These are phyloP conservation scores for Nematocida ironsii DNA, from an alignment of 371 early-diverging fungal species.

Conservation along the genomic window DNA sequence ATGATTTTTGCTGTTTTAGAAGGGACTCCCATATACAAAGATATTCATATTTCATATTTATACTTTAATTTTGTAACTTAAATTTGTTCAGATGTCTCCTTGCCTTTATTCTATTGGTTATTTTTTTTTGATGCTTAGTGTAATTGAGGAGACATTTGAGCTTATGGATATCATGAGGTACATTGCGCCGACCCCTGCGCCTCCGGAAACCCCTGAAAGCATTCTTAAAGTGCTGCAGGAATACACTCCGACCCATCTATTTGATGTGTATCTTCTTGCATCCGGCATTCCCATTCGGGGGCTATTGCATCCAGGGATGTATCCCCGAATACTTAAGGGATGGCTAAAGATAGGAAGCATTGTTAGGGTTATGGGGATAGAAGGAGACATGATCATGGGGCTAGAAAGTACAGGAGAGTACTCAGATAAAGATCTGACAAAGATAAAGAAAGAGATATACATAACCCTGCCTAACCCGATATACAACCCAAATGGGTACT, in stretches of 20 bases:
- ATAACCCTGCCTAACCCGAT: constrained; percentile 18
- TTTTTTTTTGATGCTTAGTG: constrained; percentile 47
- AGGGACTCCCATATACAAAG: too few relatives aligned
- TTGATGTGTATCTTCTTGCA: constrained; percentile 32
- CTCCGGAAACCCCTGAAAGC: constrained; percentile 8
- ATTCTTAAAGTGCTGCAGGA: constrained; percentile 1
- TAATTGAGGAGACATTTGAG: constrained; percentile 3
- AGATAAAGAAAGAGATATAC: constrained; percentile 39
- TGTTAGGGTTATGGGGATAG: constrained; percentile 4
- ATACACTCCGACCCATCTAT: constrained; percentile 9
- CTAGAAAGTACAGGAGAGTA: neutral
- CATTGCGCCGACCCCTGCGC: neutral
- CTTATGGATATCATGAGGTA: constrained; percentile 54
- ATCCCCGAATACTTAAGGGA: constrained; percentile 39
- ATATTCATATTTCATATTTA: neutral
- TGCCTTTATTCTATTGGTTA: constrained; percentile 46
- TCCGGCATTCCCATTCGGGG: constrained; percentile 28
- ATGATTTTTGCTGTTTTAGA: too few relatives aligned
- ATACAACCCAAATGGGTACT: constrained; percentile 27
- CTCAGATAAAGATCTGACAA: neutral
- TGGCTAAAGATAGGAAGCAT: constrained; percentile 39
- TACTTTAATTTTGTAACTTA: neutral
- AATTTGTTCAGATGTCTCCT: neutral
- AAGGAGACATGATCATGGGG: constrained; percentile 38
- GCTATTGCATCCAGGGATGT: constrained; percentile 43